Conservation (phyloP, 345 rosid species). For the Kernera saxatilis region DNA sequence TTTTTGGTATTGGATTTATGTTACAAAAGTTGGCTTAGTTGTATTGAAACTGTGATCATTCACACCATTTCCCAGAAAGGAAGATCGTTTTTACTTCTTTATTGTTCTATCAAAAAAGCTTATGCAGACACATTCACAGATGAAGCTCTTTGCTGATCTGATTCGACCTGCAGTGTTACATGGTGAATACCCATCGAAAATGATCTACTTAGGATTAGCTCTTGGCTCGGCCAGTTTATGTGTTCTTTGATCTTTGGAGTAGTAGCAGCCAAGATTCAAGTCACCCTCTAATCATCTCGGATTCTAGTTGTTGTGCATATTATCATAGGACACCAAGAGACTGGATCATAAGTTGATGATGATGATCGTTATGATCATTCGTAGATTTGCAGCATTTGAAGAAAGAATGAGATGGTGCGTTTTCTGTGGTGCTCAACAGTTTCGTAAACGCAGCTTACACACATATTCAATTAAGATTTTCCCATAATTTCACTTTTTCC, state of each 20-base stretch:
- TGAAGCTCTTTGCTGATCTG: background rate
- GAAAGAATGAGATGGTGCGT: no score
- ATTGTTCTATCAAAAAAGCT: background rate
- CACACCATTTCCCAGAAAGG: background rate
- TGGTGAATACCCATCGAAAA: background rate
- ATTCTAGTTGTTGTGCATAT: background rate
- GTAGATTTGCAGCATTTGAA: no score
- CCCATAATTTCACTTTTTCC: no score
- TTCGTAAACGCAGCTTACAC: no score
- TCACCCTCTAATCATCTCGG: background rate
- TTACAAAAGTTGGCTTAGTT: constrained; percentile 9
- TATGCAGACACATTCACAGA: background rate
- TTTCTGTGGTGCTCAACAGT: no score
- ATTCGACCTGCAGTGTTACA: background rate
- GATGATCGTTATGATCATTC: no score
- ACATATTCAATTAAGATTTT: no score
- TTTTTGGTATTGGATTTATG: background rate
- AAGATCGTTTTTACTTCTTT: background rate
- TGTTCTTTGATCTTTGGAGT: background rate
- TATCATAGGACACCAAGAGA: background rate
- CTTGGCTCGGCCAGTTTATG: background rate
- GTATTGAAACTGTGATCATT: constrained; percentile 15
- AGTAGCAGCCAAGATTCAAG: background rate
- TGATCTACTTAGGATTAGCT: background rate
- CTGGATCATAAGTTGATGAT: no score